Conservation (phyloP, 768 basidiomycete genomes). For the Tricholoma saponaceum region DNA sequence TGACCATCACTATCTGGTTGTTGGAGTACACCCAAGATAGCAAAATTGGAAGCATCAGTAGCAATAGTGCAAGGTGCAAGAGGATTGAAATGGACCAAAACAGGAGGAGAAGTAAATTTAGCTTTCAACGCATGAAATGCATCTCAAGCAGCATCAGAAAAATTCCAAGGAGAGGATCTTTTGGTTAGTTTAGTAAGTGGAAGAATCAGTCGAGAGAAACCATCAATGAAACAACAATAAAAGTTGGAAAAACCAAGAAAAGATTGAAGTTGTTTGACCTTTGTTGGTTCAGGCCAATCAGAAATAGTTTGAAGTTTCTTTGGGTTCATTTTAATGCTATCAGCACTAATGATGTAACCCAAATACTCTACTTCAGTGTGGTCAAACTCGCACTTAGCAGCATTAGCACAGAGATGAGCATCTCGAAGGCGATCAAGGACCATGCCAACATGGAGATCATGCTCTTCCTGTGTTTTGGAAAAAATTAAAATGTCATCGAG, state of each 20-base stretch:
- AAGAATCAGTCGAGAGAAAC: slow-evolving; percentile 20
- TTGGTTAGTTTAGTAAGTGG: slow-evolving; percentile 22
- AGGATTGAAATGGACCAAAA: too few species aligned
- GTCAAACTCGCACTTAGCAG: slow-evolving; percentile 38
- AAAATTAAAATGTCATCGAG: slow-evolving; percentile 19
- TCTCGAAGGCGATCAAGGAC: slow-evolving; percentile 28
- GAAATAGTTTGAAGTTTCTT: slow-evolving; percentile 31
- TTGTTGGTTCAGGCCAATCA: slow-evolving; percentile 30
- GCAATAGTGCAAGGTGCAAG: too few species aligned
- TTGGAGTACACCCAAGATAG: too few species aligned
- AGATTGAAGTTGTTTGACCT: slow-evolving; percentile 22
- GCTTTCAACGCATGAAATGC: too few species aligned
- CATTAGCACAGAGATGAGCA: too few species aligned
- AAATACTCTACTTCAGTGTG: slow-evolving; percentile 34
- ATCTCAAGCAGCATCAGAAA: slow-evolving; percentile 27
- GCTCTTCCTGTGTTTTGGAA: slow-evolving; percentile 27
- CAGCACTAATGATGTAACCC: slow-evolving; percentile 30
- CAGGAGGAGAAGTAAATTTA: too few species aligned
- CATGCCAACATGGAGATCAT: slow-evolving; percentile 25
- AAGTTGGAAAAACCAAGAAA: too few species aligned
- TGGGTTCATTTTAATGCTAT: slow-evolving; percentile 32
- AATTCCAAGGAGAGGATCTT: slow-evolving; percentile 15
- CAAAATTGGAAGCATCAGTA: too few species aligned
- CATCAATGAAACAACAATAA: slow-evolving; percentile 22
- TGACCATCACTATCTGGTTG: too few species aligned